Conservation (phyloP, 192 early-diverging fungal genomes). For the Backusella psychrophila region DNA sequence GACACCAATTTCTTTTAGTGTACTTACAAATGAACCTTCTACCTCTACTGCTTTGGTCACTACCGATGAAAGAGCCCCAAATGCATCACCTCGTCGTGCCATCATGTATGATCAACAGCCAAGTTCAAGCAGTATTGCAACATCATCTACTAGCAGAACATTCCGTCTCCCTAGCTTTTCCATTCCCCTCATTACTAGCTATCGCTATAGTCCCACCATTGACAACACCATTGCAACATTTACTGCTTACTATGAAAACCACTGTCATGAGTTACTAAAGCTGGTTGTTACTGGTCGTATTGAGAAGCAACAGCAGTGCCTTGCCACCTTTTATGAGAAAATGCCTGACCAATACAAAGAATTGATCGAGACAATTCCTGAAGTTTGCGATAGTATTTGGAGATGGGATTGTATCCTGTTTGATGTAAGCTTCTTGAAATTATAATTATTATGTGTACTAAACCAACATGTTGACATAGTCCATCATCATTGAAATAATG, state of each 20-base stretch:
- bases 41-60: not conserved
- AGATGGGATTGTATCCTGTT: slow-evolving; percentile 50
- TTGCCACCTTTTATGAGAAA: slow-evolving; percentile 3
- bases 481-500: slow-evolving; percentile 19
- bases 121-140: not conserved
- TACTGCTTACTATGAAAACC: not conserved
- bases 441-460: not conserved
- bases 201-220: not conserved
- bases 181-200: not conserved
- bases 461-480: not conserved
- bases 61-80: not conserved
- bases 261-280: slow-evolving; percentile 1
- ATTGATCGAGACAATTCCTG: slow-evolving; percentile 22
- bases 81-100: not conserved
- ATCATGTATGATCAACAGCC: not conserved
- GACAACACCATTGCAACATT: not conserved
- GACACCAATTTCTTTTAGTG: too few relatives aligned
- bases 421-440: slow-evolving; percentile 37
- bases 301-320: not conserved
- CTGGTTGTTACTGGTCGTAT: not conserved
- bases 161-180: not conserved
- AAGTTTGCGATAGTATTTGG: slow-evolving; percentile 46
- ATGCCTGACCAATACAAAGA: slow-evolving; percentile 6
- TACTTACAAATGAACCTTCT: not conserved
- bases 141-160: not conserved